Evolutionary conservation across 148 eudicot species (phyloP), one percentile per base, ranked within the genome.

Genomic region (Camellia sinensis): DNA sequence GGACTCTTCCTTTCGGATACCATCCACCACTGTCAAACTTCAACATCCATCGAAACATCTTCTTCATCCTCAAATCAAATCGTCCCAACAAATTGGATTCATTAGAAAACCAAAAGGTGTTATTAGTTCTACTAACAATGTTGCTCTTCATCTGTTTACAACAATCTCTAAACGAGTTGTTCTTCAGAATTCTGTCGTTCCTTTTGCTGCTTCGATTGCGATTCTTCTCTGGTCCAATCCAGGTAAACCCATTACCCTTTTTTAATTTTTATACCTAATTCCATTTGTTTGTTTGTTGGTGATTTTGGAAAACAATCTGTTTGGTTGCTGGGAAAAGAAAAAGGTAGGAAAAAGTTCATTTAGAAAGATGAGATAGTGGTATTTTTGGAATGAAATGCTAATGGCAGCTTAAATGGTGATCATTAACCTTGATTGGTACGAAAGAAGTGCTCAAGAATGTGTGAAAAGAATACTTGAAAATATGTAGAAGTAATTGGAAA

Each of bases 201-300:
- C 95, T 48, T 50, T 94, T 41, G 92, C 90, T 56, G 86, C 88
- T 71, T 94, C 93, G 12, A 21, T 87, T 71, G 88, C 92, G 13
- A 41, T 91, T 82, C 76, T 88, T 60, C 79, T 89, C 60, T 90
- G 86, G 78, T 87, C 95, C 41, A 79, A 73, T 79, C 97, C 97
- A 77, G 97, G 97, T 94, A 85, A 76, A 7, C 48, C 18, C 9
- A 62, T n/a, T 29, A 1, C 73, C 13, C 1, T 37, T 60, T 12
- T 13, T 12, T n/a, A n/a, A n/a, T n/a, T n/a, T 15, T 13, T 50
- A 7, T 22, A 43, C 56, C 14, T n/a, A 0, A 12, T 54, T 61
- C 0, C 3, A 3, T 29, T 63, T 10, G 2, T 8, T 17, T 60
- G 37, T 56, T 48, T 13, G 44, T 22, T 7, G 13, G 11, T 8